A percentile compares a stretch with the other conserved stretches of the same genome.
Evolutionary conservation across 2,329 filamentous ascomycete genomes (phyloP).

Genomic region (Cephalotrichum gorgonifer): DNA sequence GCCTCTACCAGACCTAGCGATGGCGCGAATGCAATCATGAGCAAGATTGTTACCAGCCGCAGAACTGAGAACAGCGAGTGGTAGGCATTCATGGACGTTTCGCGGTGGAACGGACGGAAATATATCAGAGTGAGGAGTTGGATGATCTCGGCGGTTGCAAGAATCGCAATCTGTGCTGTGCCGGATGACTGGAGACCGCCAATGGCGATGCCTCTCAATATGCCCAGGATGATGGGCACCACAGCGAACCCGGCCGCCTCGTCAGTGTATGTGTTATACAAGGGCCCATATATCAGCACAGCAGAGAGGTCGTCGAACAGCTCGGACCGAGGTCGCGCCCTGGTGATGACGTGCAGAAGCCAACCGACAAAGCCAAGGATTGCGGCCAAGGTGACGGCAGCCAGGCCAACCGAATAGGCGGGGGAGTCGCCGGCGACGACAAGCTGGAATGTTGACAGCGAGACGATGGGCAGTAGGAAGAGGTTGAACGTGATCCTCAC

Average conservation of each 20-base stretch:
- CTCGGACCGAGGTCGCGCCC: conserved; percentile 71
- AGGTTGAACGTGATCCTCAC: conserved; percentile 87
- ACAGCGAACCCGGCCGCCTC: conserved; percentile 84
- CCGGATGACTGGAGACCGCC: conserved; percentile 89
- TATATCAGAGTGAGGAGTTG: conserved; percentile 78
- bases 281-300: conserved; percentile 77
- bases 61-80: conserved; percentile 75
- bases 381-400: conserved; percentile 62
- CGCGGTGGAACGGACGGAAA: conserved; percentile 79
- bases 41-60: conserved; percentile 63
- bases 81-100: conserved; percentile 96
- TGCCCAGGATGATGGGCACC: conserved; percentile 73
- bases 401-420: conserved; percentile 60
- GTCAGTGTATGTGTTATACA: conserved; percentile 97
- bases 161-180: conserved; percentile 81
- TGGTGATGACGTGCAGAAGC: conserved; percentile 71
- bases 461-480: conserved; percentile 77
- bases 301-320: conserved; percentile 91
- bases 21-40: conserved; percentile 78
- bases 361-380: conserved; percentile 67
- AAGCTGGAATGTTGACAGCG: conserved; percentile 84
- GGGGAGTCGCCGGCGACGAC: conserved; percentile 62
- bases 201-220: conserved; percentile 80
- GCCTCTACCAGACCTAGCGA: conserved; percentile 69
- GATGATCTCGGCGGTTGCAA: conserved; percentile 91